Evolutionary conservation across 1,139 yeast species (phyloP).

Genomic region (Lodderomyces elongisporus): DNA sequence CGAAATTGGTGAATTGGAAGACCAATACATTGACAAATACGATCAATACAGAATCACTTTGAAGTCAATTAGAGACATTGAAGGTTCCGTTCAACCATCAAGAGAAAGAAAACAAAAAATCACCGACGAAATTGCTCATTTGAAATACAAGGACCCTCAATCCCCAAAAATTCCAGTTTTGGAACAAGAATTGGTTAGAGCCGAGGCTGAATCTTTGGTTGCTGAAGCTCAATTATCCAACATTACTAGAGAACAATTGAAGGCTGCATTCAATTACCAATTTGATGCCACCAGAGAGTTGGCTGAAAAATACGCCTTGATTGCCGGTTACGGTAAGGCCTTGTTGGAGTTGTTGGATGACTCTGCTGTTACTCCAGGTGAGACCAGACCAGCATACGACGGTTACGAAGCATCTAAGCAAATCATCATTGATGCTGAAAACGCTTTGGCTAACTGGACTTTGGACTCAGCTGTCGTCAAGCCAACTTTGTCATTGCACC

Average conservation of each 20-base stretch:
- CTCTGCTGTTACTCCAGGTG: conserved; percentile 98
- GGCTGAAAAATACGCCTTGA: conserved; percentile 92
- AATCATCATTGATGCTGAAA: conserved; percentile 95
- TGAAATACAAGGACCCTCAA: conserved; percentile 97
- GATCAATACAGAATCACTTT: conserved; percentile 96
- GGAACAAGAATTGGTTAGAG: conserved; percentile 98
- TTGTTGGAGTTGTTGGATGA: conserved; percentile 92
- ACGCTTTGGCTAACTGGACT: conserved; percentile 94
- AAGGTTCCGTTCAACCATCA: conserved; percentile 95
- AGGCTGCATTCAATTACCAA: conserved; percentile 96
- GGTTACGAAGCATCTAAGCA: conserved; percentile 98
- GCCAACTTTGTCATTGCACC: conserved; percentile 88
- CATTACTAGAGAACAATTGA: conserved; percentile 95
- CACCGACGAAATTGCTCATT: conserved; percentile 95
- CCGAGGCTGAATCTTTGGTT: conserved; percentile 97
- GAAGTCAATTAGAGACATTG: conserved; percentile 93
- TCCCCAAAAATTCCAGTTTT: conserved; percentile 91
- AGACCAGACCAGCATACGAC: conserved; percentile 96
- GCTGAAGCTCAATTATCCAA: conserved; percentile 98
- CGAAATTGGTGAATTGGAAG: conserved; percentile 97
- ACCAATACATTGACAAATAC: conserved; percentile 94
- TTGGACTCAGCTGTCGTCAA: conserved; percentile 91
- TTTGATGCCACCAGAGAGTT: conserved; percentile 95
- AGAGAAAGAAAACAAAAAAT: conserved; percentile 97
- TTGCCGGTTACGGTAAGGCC: conserved; percentile 99